Percentiles rank a stretch among this genome's conserved stretches.
These are phyloP conservation scores for Salvia rosmarinus DNA, from an alignment of 257 asterid genomes.

Conservation along the genomic window DNA sequence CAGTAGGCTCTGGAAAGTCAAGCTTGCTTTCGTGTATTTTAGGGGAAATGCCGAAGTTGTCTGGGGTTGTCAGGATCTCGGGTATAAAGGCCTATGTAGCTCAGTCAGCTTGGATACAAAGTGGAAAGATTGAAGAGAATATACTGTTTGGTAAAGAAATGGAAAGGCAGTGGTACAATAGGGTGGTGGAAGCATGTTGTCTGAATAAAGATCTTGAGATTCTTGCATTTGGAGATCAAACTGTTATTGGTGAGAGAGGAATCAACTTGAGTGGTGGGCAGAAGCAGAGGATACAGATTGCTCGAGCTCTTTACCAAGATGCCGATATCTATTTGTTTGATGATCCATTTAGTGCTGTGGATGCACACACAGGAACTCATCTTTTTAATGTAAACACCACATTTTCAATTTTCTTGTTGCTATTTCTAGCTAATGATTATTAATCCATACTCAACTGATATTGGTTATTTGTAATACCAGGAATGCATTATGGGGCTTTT, in stretches of 20 bases:
- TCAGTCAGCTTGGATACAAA: conserved; percentile 92
- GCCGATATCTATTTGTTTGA: conserved; percentile 83
- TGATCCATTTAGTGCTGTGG: conserved; percentile 96
- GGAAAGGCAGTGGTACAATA: conserved; percentile 60
- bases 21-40: conserved; percentile 79
- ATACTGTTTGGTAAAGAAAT: conserved; percentile 79
- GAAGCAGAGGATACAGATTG: conserved; percentile 88
- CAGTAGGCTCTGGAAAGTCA: conserved; percentile 91
- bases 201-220: conserved; percentile 77
- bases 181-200: conserved; percentile 70
- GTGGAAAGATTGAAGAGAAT: conserved; percentile 85
- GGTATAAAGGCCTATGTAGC: conserved; percentile 81
- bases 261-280: conserved; percentile 94
- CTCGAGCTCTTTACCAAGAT: conserved; percentile 86
- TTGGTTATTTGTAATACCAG: too few relatives aligned
- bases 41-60: conserved; percentile 78
- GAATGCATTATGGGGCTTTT: conserved; percentile 71
- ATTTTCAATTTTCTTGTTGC: neutral
- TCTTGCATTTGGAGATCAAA: conserved; percentile 83
- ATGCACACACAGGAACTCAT: conserved; percentile 92
- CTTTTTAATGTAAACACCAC: conserved; percentile 65
- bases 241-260: conserved; percentile 90
- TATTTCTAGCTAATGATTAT: neutral
- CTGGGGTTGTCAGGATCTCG: conserved; percentile 57
- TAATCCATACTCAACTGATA: too few relatives aligned